Percentiles rank a stretch among this genome's conserved stretches.
Conservation (phyloP, 345 rosid species). For the Erucastrum elatum region DNA sequence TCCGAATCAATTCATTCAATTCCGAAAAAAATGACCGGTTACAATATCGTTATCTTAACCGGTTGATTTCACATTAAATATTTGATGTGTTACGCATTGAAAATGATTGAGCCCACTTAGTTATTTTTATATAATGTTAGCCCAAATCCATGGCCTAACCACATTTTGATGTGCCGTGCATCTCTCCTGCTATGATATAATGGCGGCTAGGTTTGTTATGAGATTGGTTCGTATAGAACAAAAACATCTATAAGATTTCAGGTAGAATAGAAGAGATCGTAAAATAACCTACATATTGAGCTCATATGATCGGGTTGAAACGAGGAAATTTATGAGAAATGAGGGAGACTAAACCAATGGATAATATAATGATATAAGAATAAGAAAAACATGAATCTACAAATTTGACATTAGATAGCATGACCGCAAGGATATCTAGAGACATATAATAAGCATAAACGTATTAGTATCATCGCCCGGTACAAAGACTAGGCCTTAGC, state of each 20-base stretch:
- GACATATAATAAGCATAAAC: not conserved
- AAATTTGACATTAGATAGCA: not conserved
- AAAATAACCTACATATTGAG: not conserved
- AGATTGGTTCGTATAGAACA: constrained; percentile 17
- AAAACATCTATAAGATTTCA: not conserved
- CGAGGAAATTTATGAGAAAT: not conserved
- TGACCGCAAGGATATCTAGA: not conserved
- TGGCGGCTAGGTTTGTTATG: constrained; percentile 17
- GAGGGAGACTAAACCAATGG: not conserved
- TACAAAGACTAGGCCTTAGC: not conserved
- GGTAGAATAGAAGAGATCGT: constrained; percentile 9
- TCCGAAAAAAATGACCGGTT: constrained; percentile 31
- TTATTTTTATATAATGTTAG: not conserved
- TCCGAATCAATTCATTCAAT: constrained; percentile 37
- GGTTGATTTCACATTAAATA: constrained; percentile 30
- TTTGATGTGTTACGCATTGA: constrained; percentile 30
- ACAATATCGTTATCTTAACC: constrained; percentile 35
- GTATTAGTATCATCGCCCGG: not conserved
- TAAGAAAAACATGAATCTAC: constrained; percentile 11
- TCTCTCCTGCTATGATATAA: constrained; percentile 5
- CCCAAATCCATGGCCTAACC: constrained; percentile 35
- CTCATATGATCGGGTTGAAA: not conserved
- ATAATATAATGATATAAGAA: not conserved
- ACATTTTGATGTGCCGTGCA: constrained; percentile 22
- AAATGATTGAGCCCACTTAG: constrained; percentile 20